Percentiles rank a stretch among this genome's conserved stretches.
These are phyloP conservation scores for Aspergillus nidulans DNA, from an alignment of 495 filamentous ascomycete species.

Conservation along the genomic window DNA sequence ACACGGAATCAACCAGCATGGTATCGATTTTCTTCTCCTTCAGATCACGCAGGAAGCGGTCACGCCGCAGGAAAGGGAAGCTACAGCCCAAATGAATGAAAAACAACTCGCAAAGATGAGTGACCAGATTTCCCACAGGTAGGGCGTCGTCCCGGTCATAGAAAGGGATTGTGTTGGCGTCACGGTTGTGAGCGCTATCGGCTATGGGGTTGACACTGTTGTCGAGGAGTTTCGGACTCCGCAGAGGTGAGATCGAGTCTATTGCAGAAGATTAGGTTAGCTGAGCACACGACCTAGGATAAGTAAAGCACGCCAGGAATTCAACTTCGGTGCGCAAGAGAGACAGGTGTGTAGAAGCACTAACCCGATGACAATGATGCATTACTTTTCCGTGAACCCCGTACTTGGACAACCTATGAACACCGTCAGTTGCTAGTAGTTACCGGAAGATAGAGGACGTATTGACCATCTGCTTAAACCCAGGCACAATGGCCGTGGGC, in stretches of 20 bases:
- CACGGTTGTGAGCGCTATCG: conserved; percentile 43
- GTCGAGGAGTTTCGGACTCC: conserved; percentile 32
- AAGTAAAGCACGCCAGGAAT: background rate
- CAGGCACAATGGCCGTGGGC: conserved; percentile 82
- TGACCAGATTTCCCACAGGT: conserved; percentile 66
- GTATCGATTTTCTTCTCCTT: conserved; percentile 75
- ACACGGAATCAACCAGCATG: conserved; percentile 83
- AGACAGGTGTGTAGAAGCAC: conserved; percentile 1
- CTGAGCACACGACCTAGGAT: background rate
- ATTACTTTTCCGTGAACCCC: conserved; percentile 47
- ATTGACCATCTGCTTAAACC: conserved; percentile 83
- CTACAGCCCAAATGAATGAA: conserved; percentile 75
- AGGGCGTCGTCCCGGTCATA: conserved; percentile 68
- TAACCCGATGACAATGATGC: conserved; percentile 46
- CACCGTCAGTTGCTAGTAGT: conserved; percentile 6
- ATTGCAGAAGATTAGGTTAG: conserved; percentile 1
- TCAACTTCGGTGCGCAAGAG: background rate
- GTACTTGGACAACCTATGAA: conserved; percentile 57
- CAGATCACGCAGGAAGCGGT: conserved; percentile 63
- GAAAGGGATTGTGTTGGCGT: conserved; percentile 66
- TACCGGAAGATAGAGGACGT: background rate
- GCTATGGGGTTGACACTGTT: conserved; percentile 23
- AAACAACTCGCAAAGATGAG: conserved; percentile 70
- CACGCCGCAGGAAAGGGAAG: conserved; percentile 72
- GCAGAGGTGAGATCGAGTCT: conserved; percentile 36